Evolutionary conservation across 148 eudicot genomes (phyloP), one percentile per base, ranked within the genome.

Genomic region (Oxyria digyna): DNA sequence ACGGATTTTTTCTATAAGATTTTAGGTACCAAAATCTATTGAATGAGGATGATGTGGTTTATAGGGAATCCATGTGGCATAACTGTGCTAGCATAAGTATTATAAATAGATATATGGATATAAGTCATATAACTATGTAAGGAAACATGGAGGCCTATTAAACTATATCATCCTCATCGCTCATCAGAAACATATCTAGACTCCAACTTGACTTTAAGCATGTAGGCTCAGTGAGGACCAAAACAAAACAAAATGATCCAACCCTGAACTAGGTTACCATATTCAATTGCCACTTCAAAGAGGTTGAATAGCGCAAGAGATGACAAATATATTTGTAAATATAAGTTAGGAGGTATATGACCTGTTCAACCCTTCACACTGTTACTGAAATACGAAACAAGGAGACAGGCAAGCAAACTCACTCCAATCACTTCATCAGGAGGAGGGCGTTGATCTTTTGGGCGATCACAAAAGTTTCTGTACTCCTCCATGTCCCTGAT

Each of bases 351-450:
- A 54, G 23, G 62, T 0, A 17, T 49, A 10, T 54, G 15, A 54
- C 10, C 10, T 23, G 31, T 52, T 52, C 62, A 23, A 52, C 29
- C 62, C 9, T 20, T 52, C 29, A 23, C 1, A 46, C 20, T 52
- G 62, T 24, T 24, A 54, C 31, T 9, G 24, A 57, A 15, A 14
- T 24, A 57, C 4, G 18, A 59, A 14, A 59, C 12, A 14, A 4
- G n/a, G 18, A 59, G 3, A 75, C 17, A 40, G 21, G 2, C 43
- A 81, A 15, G 18, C 64, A 81, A 15, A 23, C 90, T 78, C 76
- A 95, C 99, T 85, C 87, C 96, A 78, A 95, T 91, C 42, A 95
- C 96, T 88, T 91, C 99, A 71, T 95, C 99, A 54, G 99, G 89
- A 71, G 85, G 93, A 68, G 99, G 99, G 42, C 96, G 85, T 75